Evolutionary conservation across 2,329 filamentous ascomycete species (phyloP).

Genomic region (Cytospora mali): DNA sequence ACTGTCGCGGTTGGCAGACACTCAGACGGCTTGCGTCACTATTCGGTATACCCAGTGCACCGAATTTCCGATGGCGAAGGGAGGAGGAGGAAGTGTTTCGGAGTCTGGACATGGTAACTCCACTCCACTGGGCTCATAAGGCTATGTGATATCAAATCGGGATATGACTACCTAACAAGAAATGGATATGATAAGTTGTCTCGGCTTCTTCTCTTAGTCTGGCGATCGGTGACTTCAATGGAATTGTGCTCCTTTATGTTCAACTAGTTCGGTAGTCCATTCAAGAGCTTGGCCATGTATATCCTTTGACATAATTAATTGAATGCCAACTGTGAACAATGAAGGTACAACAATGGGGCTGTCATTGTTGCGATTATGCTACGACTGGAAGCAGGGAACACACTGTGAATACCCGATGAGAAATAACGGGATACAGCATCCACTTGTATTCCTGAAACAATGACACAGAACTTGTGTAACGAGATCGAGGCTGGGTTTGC

Average conservation of each 20-base stretch:
- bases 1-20: neutral
- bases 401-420: neutral
- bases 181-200: neutral
- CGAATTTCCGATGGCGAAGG: neutral
- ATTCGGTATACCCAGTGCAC: neutral
- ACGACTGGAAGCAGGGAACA: neutral
- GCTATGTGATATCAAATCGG: no score
- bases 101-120: neutral
- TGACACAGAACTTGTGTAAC: neutral
- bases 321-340: neutral
- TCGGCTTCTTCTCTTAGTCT: no score
- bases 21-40: neutral
- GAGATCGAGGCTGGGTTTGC: neutral
- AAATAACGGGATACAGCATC: neutral
- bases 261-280: no score
- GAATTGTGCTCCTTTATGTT: no score
- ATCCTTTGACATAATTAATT: neutral
- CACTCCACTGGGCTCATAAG: no score
- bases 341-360: neutral
- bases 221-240: no score
- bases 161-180: no score
- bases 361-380: neutral
- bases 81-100: neutral
- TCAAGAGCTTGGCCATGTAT: neutral
- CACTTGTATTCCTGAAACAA: neutral